Conservation (phyloP, 345 rosid genomes). For the Diplotaxis tenuifolia region DNA sequence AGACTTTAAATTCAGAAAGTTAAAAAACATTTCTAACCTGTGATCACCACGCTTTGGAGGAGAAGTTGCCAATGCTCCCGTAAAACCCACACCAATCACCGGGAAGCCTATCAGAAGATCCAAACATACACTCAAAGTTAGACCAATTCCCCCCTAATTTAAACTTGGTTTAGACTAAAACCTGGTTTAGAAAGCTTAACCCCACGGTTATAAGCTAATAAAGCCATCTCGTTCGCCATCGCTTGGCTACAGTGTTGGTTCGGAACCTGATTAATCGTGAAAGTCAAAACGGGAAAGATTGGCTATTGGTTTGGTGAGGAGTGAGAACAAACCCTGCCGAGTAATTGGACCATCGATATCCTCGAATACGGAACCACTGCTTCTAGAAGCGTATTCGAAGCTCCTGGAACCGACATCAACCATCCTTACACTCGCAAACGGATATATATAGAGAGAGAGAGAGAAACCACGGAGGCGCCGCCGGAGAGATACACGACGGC, state of each 20-base stretch:
- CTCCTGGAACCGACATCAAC: slow-evolving; percentile 87
- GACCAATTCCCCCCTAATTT: not conserved
- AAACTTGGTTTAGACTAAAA: slow-evolving; percentile 17
- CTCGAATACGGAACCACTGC: slow-evolving; percentile 74
- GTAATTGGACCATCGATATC: slow-evolving; percentile 62
- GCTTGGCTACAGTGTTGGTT: slow-evolving; percentile 51
- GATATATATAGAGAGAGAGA: not conserved
- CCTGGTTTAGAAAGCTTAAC: slow-evolving; percentile 84
- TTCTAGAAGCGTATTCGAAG: slow-evolving; percentile 84
- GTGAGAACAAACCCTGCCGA: slow-evolving; percentile 54
- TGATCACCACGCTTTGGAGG: slow-evolving; percentile 76
- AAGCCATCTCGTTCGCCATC: slow-evolving; percentile 69
- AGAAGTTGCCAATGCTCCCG: slow-evolving; percentile 68
- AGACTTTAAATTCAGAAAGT: too few species aligned
- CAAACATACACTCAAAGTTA: slow-evolving; percentile 14
- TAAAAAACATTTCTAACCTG: too few species aligned
- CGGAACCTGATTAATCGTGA: slow-evolving; percentile 51
- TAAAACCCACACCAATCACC: slow-evolving; percentile 85
- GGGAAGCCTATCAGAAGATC: slow-evolving; percentile 61
- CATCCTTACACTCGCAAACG: too few species aligned
- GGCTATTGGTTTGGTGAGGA: not conserved
- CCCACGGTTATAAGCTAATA: slow-evolving; percentile 81
- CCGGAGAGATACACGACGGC: slow-evolving; percentile 79
- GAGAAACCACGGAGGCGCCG: slow-evolving; percentile 77
- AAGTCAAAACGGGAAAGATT: not conserved